Conservation (phyloP, 208 protist genomes). For the Leishmania amazonensis region DNA sequence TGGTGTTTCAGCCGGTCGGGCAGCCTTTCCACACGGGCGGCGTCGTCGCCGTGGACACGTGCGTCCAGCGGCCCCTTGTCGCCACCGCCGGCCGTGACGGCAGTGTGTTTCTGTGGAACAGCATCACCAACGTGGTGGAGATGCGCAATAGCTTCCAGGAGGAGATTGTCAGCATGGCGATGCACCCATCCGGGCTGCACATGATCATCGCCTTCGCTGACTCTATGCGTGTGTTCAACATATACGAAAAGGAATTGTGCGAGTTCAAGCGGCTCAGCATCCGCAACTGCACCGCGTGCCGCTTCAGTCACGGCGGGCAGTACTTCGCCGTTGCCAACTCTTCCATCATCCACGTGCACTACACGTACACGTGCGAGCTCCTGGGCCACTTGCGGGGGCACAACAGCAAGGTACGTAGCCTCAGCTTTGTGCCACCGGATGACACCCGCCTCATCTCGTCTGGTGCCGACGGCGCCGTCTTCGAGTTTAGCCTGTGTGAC, state of each 20-base stretch:
- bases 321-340: constrained; percentile 96
- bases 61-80: constrained; percentile 94
- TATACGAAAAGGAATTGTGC: constrained; percentile 95
- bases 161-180: constrained; percentile 92
- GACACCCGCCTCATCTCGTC: constrained; percentile 92
- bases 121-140: constrained; percentile 93
- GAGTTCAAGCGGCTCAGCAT: constrained; percentile 95
- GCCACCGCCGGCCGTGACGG: constrained; percentile 93
- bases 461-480: constrained; percentile 96
- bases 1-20: constrained; percentile 90
- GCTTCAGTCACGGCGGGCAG: constrained; percentile 96
- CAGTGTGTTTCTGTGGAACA: constrained; percentile 96
- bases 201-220: constrained; percentile 96
- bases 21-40: constrained; percentile 91
- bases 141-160: constrained; percentile 92
- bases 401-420: constrained; percentile 92
- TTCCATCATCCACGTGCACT: constrained; percentile 96
- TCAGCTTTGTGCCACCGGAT: constrained; percentile 90
- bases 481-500: constrained; percentile 94
- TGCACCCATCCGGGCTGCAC: constrained; percentile 96
- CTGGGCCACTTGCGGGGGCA: constrained; percentile 95
- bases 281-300: constrained; percentile 89
- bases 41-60: constrained; percentile 93
- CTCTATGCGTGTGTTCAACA: constrained; percentile 95
- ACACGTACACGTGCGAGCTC: constrained; percentile 95